Conservation (phyloP, 2,329 filamentous ascomycete genomes). For the Didymella pinodella region DNA sequence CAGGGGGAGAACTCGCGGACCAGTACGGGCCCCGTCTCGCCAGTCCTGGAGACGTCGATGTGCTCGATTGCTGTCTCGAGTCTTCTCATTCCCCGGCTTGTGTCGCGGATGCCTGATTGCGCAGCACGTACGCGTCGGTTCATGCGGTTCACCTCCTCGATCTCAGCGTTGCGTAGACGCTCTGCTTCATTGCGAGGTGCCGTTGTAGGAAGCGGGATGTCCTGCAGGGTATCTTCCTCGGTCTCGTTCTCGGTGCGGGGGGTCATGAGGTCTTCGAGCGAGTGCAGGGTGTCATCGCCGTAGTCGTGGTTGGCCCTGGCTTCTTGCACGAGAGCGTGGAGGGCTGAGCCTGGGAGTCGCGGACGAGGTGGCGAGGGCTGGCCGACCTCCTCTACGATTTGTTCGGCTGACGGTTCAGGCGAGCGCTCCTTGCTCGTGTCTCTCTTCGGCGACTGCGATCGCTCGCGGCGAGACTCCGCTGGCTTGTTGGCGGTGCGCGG, state of each 20-base stretch:
- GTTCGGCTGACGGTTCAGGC: slow-evolving; percentile 20
- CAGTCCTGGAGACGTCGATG: slow-evolving; percentile 28
- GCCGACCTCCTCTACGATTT: slow-evolving; percentile 5
- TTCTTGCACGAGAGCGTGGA: slow-evolving; percentile 54
- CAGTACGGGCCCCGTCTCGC: slow-evolving; percentile 18
- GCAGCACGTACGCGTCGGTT: slow-evolving; percentile 52
- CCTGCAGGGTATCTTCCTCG: slow-evolving; percentile 48
- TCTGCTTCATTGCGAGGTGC: slow-evolving; percentile 52
- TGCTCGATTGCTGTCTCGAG: slow-evolving; percentile 53
- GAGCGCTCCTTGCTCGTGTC: slow-evolving; percentile 25
- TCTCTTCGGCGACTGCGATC: slow-evolving; percentile 32
- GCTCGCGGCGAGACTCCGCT: slow-evolving; percentile 11
- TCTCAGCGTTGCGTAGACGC: slow-evolving; percentile 53
- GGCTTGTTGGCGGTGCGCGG: slow-evolving; percentile 34
- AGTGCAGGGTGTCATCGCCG: slow-evolving; percentile 59
- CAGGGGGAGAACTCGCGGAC: slow-evolving; percentile 30
- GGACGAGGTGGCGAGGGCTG: slow-evolving; percentile 24
- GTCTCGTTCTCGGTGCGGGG: slow-evolving; percentile 32
- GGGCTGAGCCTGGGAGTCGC: slow-evolving; percentile 44
- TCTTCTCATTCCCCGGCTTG: slow-evolving; percentile 52
- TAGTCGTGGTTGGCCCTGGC: slow-evolving; percentile 47
- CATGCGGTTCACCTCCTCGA: slow-evolving; percentile 53
- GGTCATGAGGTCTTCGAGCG: slow-evolving; percentile 56
- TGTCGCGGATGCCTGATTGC: slow-evolving; percentile 55
- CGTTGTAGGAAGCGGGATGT: slow-evolving; percentile 37